Percentiles rank a stretch among this genome's conserved stretches.
These are phyloP conservation scores for Candida ovalis DNA, from an alignment of 805 yeast species.

Conservation along the genomic window DNA sequence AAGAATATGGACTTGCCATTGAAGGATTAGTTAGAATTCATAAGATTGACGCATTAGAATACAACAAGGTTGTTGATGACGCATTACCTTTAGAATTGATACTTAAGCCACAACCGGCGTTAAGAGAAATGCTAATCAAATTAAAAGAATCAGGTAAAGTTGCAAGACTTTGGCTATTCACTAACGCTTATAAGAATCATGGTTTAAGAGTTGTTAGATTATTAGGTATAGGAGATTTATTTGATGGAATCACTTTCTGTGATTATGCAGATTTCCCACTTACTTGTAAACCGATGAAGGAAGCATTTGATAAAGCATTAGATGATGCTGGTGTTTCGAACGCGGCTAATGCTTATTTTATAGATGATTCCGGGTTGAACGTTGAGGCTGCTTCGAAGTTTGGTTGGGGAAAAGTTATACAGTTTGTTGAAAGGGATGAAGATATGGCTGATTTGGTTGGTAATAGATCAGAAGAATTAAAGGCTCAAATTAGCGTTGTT, in stretches of 20 bases:
- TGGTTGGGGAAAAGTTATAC: constrained; percentile 72
- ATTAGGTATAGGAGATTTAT: constrained; percentile 85
- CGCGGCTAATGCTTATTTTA: constrained; percentile 57
- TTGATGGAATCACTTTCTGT: constrained; percentile 92
- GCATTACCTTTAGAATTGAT: constrained; percentile 80
- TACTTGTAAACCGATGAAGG: constrained; percentile 84
- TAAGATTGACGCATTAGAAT: constrained; percentile 81
- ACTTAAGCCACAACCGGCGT: constrained; percentile 55
- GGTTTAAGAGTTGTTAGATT: constrained; percentile 76
- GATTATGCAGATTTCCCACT: constrained; percentile 72
- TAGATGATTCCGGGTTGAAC: constrained; percentile 84
- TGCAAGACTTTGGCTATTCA: constrained; percentile 82
- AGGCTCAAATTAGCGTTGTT: constrained; percentile 46
- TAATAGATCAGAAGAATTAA: constrained; percentile 32
- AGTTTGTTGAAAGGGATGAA: constrained; percentile 68
- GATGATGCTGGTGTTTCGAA: constrained; percentile 54
- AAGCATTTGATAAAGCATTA: constrained; percentile 64
- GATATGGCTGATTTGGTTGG: constrained; percentile 38
- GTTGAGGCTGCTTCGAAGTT: constrained; percentile 66
- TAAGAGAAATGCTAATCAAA: constrained; percentile 49
- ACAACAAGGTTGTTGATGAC: constrained; percentile 87
- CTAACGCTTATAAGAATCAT: constrained; percentile 92
- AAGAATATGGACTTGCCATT: constrained; percentile 85
- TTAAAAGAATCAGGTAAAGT: constrained; percentile 47
- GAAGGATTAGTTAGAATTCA: constrained; percentile 77